phyloP scores from a whole-genome alignment of 371 early-diverging fungal genomes.

The Haplosporangium sp. region DNA sequence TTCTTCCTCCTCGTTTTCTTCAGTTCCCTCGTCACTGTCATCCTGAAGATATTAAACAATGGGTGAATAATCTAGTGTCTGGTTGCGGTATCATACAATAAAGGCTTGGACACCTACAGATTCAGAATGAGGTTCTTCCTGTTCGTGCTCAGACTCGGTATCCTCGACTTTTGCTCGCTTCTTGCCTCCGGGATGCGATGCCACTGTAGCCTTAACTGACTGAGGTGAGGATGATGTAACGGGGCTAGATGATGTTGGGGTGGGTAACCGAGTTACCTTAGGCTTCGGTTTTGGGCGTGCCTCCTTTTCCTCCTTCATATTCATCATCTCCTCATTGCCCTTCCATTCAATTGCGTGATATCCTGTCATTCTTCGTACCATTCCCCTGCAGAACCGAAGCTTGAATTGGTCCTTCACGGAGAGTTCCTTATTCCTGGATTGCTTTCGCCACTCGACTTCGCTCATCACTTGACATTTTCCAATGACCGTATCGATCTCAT shows the following conservation, averaged over 20 bases:
- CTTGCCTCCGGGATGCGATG: neutral
- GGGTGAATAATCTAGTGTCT: neutral
- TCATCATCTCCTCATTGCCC: slow-evolving; percentile 55
- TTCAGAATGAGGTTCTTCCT: slow-evolving; percentile 16
- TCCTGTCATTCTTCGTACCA: slow-evolving; percentile 57
- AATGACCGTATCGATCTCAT: slow-evolving; percentile 55
- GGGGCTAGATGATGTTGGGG: too few species aligned
- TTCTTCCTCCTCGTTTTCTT: slow-evolving; percentile 8
- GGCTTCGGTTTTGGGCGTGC: slow-evolving; percentile 12
- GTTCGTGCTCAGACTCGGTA: slow-evolving; percentile 14
- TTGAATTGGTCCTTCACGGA: neutral
- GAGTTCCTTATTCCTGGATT: slow-evolving; percentile 12
- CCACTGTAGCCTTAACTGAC: neutral
- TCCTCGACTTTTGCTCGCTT: neutral
- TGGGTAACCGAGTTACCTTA: neutral
- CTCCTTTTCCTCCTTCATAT: slow-evolving; percentile 55
- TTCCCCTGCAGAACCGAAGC: slow-evolving; percentile 49
- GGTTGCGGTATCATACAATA: neutral
- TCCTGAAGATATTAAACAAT: neutral
- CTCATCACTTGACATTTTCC: slow-evolving; percentile 56
- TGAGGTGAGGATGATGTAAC: too few species aligned
- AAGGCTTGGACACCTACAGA: neutral
- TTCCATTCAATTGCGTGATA: slow-evolving; percentile 44
- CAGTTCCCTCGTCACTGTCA: slow-evolving; percentile 2
- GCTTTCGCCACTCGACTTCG: slow-evolving; percentile 26